Percentiles rank a stretch among this genome's conserved stretches.
Conservation (phyloP, 116 monocot species). For the Papilionanthe hybrid region DNA sequence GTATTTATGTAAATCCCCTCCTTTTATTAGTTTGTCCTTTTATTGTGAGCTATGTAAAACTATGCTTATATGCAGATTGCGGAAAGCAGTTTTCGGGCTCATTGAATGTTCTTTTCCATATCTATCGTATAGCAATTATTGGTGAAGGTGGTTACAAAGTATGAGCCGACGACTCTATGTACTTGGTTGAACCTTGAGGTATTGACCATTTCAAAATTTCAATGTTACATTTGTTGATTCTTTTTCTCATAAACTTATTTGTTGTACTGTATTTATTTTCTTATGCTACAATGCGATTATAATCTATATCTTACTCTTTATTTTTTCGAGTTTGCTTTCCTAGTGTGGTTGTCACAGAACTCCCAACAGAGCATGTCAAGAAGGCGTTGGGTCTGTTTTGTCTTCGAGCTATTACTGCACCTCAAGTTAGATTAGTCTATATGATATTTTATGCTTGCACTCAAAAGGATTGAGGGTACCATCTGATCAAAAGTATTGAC, state of each 20-base stretch:
- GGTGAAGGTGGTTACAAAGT: constrained; percentile 90
- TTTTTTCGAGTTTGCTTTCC: constrained; percentile 8
- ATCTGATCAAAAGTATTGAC: neutral
- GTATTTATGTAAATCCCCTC: no score
- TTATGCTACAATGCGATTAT: neutral
- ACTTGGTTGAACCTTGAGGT: constrained; percentile 96
- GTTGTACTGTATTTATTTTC: neutral
- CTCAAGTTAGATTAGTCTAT: constrained; percentile 38
- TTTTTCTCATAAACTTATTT: neutral
- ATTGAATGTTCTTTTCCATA: constrained; percentile 78
- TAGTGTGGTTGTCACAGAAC: constrained; percentile 78
- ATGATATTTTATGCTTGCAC: neutral
- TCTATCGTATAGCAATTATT: constrained; percentile 86
- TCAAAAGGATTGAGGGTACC: neutral
- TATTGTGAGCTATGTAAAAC: neutral
- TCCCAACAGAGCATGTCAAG: constrained; percentile 69
- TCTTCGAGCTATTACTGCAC: constrained; percentile 52
- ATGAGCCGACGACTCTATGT: constrained; percentile 71
- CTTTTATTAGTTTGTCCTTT: neutral
- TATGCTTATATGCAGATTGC: constrained; percentile 50
- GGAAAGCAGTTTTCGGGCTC: constrained; percentile 73
- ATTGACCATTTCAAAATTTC: constrained; percentile 8
- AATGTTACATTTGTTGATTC: neutral
- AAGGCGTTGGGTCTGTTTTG: constrained; percentile 78
- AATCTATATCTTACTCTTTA: neutral